Conservation (phyloP, 2,329 filamentous ascomycete genomes). For the Trichoderma harzianum region DNA sequence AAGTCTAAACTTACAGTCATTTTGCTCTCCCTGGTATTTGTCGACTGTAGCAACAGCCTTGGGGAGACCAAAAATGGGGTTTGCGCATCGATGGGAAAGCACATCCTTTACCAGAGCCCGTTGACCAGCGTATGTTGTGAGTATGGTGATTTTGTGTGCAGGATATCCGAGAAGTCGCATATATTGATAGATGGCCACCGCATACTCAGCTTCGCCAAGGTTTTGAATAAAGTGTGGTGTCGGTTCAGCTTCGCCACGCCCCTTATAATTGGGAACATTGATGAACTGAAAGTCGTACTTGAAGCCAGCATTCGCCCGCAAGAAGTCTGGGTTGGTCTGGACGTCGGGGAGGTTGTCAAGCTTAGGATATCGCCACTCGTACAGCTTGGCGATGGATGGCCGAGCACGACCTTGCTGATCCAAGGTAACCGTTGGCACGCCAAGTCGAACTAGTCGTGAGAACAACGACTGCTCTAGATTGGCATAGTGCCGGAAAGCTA, state of each 20-base stretch:
- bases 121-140: conserved; percentile 93
- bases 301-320: conserved; percentile 84
- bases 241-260: conserved; percentile 81
- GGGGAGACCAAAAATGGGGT: conserved; percentile 82
- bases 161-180: conserved; percentile 96
- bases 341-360: conserved; percentile 78
- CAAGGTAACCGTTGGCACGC: conserved; percentile 84
- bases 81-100: conserved; percentile 76
- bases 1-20: conserved; percentile 72
- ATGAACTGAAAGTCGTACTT: conserved; percentile 96
- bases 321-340: conserved; percentile 65
- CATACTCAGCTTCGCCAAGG: conserved; percentile 93
- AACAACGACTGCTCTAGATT: conserved; percentile 97
- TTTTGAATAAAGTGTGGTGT: conserved; percentile 96
- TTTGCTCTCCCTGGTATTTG: conserved; percentile 98
- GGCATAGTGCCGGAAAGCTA: conserved; percentile 90
- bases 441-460: conserved; percentile 81
- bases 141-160: conserved; percentile 75
- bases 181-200: conserved; percentile 92
- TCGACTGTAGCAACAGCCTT: conserved; percentile 91
- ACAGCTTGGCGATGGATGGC: conserved; percentile 81
- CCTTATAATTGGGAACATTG: conserved; percentile 90
- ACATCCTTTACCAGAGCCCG: conserved; percentile 85
- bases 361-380: conserved; percentile 86
- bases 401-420: conserved; percentile 92